Base-by-base conservation (phyloP, 2,329 filamentous ascomycete genomes). In the Escovopsis sp. region DNA sequence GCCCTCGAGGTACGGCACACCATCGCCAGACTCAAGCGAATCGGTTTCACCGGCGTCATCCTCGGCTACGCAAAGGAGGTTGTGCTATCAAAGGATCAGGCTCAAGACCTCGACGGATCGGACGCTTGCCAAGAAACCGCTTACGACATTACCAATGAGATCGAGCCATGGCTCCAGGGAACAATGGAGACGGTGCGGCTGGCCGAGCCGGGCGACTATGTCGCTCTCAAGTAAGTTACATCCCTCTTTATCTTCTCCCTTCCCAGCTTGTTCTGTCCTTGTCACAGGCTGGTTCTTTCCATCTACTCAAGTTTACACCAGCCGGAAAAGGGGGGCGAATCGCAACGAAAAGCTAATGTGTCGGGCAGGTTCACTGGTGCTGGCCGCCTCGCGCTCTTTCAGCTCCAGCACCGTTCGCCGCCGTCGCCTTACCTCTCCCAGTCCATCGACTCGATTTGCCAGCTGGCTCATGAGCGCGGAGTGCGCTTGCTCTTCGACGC, bases 21-120 rank as follows among this genome's bases (percentile, higher is more conserved):
- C 0, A 74, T 86, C 28, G 56, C 69, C 2, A 66, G 70, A 2
- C 68, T 94, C 9, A 84, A 85, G 59, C 60, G 67, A 30, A 77
- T 89, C 37, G 88, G 88, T 2, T 94, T 85, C 56, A 75, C 74
- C 23, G 88, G 87, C 11, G 83, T 94, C 6, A 86, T 94, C 43
- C 69, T 94, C 38, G 80, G 84, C 40, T 94, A 93, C 54, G 86
- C 85, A 3, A 75, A 73, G 49, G 88, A 94, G 60, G 82, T 91
- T 1, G 80, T 93, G 11, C 67, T 85, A 32, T 69, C 70, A 12
- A 72, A 77, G 30, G 60, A 66, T 4, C 68, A 78, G 51, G 65
- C 64, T 2, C 56, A 58, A 12, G 59, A 63, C 15, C 59, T 76
- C 9, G 57, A 63, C 3, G 58, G 63, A 0, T 62, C 59, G 39